phyloP scores from a whole-genome alignment of 73 alveolate species.

The Paramecium biaurelia region DNA sequence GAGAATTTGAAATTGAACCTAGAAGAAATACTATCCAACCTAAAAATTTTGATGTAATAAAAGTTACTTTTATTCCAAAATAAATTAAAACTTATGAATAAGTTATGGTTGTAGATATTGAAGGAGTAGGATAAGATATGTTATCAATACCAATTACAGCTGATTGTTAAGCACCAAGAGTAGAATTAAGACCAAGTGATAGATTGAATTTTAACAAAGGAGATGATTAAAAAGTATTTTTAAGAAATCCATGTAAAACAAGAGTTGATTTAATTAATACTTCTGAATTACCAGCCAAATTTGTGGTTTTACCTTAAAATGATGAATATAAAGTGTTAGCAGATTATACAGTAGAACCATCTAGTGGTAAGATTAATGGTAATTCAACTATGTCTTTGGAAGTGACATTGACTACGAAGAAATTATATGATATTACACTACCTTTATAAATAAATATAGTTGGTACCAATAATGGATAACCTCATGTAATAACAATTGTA shows the following conservation, averaged over 20 bases:
- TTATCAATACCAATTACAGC: constrained; percentile 98
- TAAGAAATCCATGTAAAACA: constrained; percentile 94
- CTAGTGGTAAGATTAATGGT: constrained; percentile 93
- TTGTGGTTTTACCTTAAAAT: constrained; percentile 96
- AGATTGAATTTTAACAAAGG: constrained; percentile 87
- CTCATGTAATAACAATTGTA: constrained; percentile 86
- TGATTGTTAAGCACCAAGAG: constrained; percentile 98
- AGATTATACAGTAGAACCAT: constrained; percentile 92
- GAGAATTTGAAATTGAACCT: constrained; percentile 97
- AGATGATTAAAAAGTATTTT: constrained; percentile 79
- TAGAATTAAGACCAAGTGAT: constrained; percentile 97
- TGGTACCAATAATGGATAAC: constrained; percentile 73
- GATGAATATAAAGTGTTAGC: constrained; percentile 96
- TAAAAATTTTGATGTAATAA: constrained; percentile 88
- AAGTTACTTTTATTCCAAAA: constrained; percentile 95
- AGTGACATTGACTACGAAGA: constrained; percentile 91
- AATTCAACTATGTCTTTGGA: constrained; percentile 83
- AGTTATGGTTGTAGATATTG: constrained; percentile 98
- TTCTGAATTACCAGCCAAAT: constrained; percentile 97
- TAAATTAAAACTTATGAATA: constrained; percentile 93
- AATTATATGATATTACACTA: constrained; percentile 86
- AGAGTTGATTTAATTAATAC: constrained; percentile 93
- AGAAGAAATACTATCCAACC: constrained; percentile 94
- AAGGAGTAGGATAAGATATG: constrained; percentile 99
- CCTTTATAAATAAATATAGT: constrained; percentile 74